These are phyloP conservation scores for Apiotrichum sp. DNA, from an alignment of 1,284 basidiomycete genomes.

Conservation along the genomic window DNA sequence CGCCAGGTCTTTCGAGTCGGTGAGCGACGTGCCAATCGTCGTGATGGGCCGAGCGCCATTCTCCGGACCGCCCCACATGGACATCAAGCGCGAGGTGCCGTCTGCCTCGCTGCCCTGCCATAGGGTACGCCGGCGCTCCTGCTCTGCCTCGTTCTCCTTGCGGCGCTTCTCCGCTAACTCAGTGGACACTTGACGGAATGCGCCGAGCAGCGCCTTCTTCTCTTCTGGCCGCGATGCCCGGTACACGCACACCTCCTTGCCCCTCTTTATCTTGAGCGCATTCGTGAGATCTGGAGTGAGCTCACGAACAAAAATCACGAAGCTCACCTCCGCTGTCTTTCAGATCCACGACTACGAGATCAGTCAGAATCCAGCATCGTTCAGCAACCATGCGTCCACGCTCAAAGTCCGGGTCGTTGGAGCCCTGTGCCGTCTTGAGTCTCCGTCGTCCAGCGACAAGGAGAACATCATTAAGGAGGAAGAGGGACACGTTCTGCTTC, in stretches of 20 bases:
- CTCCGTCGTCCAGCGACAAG: conserved; percentile 65
- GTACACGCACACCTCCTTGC: conserved; percentile 91
- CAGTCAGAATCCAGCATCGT: conserved; percentile 81
- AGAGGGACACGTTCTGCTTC: conserved; percentile 77
- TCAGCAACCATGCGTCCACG: conserved; percentile 72
- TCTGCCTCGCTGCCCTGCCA: conserved; percentile 52
- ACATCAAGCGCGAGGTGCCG: conserved; percentile 45
- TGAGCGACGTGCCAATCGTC: conserved; percentile 55
- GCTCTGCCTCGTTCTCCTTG: conserved; percentile 86
- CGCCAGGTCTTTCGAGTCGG: conserved; percentile 62
- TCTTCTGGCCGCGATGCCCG: conserved; percentile 73
- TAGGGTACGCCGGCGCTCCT: conserved; percentile 74
- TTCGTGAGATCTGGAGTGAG: conserved; percentile 65
- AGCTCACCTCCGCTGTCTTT: conserved; percentile 67
- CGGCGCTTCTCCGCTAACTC: conserved; percentile 79
- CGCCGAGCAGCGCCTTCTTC: conserved; percentile 76
- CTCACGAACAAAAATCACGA: conserved; percentile 39
- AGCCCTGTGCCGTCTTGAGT: conserved; percentile 22
- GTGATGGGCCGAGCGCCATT: conserved; percentile 57
- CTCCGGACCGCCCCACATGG: conserved; percentile 3
- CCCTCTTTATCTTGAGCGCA: conserved; percentile 89
- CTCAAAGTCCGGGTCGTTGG: conserved; percentile 53
- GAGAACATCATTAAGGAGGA: conserved; percentile 85
- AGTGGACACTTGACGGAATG: conserved; percentile 87
- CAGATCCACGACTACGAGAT: conserved; percentile 89